Evolutionary conservation across 2,329 filamentous ascomycete species (phyloP).

Genomic region (Cytospora piceae): DNA sequence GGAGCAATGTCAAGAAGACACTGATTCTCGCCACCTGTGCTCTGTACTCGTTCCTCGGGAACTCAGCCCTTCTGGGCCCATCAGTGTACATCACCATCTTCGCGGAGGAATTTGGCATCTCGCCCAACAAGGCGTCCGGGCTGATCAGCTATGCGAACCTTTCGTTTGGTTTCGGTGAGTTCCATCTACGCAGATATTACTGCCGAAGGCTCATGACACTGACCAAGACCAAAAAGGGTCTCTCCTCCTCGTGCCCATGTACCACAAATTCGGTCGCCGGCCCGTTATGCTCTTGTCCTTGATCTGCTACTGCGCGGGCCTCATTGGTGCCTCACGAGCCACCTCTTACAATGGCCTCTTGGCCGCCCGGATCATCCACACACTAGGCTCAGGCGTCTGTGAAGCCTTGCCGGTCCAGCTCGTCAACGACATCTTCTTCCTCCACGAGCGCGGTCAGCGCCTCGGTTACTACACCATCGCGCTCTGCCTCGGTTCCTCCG

Average conservation of each 20-base stretch:
- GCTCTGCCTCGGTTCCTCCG: slow-evolving; percentile 59
- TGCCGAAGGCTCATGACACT: not conserved
- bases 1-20: slow-evolving; percentile 59
- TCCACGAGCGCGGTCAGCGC: slow-evolving; percentile 54
- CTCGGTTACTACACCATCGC: slow-evolving; percentile 57
- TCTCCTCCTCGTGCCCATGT: slow-evolving; percentile 59
- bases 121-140: slow-evolving; percentile 54
- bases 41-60: slow-evolving; percentile 62
- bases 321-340: slow-evolving; percentile 44
- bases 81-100: slow-evolving; percentile 62
- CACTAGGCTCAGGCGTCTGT: slow-evolving; percentile 48
- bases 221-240: slow-evolving; percentile 41
- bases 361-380: slow-evolving; percentile 45
- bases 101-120: slow-evolving; percentile 54
- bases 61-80: slow-evolving; percentile 59
- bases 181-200: not conserved
- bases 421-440: slow-evolving; percentile 51
- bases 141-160: slow-evolving; percentile 64
- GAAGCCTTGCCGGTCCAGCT: slow-evolving; percentile 51
- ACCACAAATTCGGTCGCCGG: slow-evolving; percentile 52
- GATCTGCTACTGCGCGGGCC: slow-evolving; percentile 44
- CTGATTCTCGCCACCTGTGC: slow-evolving; percentile 58
- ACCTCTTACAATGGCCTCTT: slow-evolving; percentile 44
- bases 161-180: slow-evolving; percentile 58
- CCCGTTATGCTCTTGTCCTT: slow-evolving; percentile 49